Percentiles rank a stretch among this genome's conserved stretches.
Evolutionary conservation across 768 basidiomycete genomes (phyloP).

Genomic region (Russula olivacea): DNA sequence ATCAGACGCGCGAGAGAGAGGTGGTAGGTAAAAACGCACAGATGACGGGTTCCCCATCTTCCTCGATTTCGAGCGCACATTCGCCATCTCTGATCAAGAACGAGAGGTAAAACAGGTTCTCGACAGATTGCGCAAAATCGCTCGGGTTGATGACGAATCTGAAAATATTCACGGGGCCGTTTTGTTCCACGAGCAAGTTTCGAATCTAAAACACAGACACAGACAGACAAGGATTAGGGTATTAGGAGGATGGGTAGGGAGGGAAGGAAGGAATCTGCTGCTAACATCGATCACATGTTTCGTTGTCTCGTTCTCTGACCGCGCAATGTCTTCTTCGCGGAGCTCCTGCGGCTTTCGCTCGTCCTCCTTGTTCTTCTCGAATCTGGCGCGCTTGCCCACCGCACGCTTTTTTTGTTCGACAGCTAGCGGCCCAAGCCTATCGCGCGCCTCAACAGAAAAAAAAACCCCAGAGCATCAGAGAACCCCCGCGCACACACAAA

Average conservation of each 20-base stretch:
- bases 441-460: neutral
- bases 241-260: too few relatives aligned
- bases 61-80: conserved; percentile 63
- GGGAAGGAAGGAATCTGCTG: conserved; percentile 10
- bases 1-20: neutral
- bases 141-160: conserved; percentile 83
- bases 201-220: conserved; percentile 55
- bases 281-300: conserved; percentile 75
- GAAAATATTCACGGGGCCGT: conserved; percentile 67
- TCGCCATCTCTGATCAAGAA: conserved; percentile 87
- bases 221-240: neutral
- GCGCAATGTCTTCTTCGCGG: conserved; percentile 72
- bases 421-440: conserved; percentile 86
- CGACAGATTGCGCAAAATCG: conserved; percentile 89
- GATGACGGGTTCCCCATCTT: conserved; percentile 67
- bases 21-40: conserved; percentile 47
- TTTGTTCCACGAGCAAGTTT: conserved; percentile 47
- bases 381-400: conserved; percentile 51
- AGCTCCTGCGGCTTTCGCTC: conserved; percentile 73
- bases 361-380: conserved; percentile 67
- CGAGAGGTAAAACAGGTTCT: conserved; percentile 93
- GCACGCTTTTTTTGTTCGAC: conserved; percentile 78
- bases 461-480: conserved; percentile 18
- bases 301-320: conserved; percentile 84
- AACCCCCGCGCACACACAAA: neutral